These are phyloP conservation scores for Psilocybe sp. DNA, from an alignment of 768 basidiomycete genomes.

Conservation along the genomic window DNA sequence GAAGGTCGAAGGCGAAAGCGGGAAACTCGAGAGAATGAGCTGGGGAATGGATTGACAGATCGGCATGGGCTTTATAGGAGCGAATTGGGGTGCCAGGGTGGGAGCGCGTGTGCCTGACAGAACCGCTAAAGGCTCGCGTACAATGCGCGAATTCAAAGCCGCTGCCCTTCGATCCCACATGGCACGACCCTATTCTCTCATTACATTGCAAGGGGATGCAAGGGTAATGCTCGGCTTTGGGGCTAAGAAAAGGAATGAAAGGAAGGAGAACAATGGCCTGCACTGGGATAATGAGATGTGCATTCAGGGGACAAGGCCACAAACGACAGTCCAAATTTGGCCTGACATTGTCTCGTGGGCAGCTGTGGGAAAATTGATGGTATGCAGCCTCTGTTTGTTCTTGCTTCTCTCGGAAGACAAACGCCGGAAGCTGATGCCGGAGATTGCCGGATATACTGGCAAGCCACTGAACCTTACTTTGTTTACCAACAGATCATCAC, in stretches of 20 bases:
- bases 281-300: constrained; percentile 24
- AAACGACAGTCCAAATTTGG: constrained; percentile 20
- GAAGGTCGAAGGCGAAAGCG: background rate
- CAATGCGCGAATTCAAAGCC: constrained; percentile 1
- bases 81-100: constrained; percentile 8
- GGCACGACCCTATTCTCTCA: constrained; percentile 2
- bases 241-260: constrained; percentile 6
- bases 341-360: constrained; percentile 5
- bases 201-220: constrained; percentile 2
- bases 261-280: constrained; percentile 11
- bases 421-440: constrained; percentile 20
- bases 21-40: constrained; percentile 20
- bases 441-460: constrained; percentile 27
- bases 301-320: constrained; percentile 30
- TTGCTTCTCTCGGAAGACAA: background rate
- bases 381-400: constrained; percentile 8
- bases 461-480: constrained; percentile 64
- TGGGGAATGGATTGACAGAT: constrained; percentile 10
- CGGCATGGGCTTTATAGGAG: constrained; percentile 14
- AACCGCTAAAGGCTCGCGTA: background rate
- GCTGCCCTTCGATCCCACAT: constrained; percentile 2
- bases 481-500: constrained; percentile 40
- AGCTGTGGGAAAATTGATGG: constrained; percentile 4
- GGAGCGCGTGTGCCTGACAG: constrained; percentile 8
- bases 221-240: constrained; percentile 1